Base-by-base conservation (phyloP, 768 basidiomycete genomes). In the Leccinum barrowsii region DNA sequence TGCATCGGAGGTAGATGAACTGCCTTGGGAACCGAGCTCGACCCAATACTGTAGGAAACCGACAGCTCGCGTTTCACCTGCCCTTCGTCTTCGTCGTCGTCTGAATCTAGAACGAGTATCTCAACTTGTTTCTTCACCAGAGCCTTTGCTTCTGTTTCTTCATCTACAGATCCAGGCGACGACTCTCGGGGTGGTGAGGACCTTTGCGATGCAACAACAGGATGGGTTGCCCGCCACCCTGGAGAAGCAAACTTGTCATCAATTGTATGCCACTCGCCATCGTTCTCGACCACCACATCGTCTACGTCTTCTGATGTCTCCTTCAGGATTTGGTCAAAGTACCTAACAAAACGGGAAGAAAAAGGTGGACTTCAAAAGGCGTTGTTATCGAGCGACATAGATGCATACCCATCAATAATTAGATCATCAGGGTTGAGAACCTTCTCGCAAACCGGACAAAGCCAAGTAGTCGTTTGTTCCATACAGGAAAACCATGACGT, bases 401-500 rank as follows among this genome's bases (percentile, higher is more conserved):
- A 55, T 13, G 69, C 83, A 46, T 72, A 94, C 95, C 94, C 95
- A 69, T 99, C 97, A 58, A 96, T 81, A 37, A 97, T 87, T 35
- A 99, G 76, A 59, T 98, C 92, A 34, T 89, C 88, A 19, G 84
- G 76, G 62, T 87, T 84, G 54, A 99, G 72, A 49, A 80, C 76
- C 67, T 84, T 86, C 70, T 93, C 92, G 74, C 97, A 98, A 46
- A 94, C 89, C 26, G 97, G 96, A 73, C 97, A 98, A 49, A 89
- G 73, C 89, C 92, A 99, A 30, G 94, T 94, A 2, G 96, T 97
- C 8, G 94, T 98, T 75, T 92, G 88, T 67, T 96, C 92, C 85
- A 97, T 98, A 70, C 96, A 85, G 5, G 88, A 87, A 67, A 89
- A 92, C 94, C 94, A 99, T 42, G 90, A 92, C 17, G 80, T 81